Evolutionary conservation across 306 rosid species (phyloP).

Genomic region (Cucurbita moschata): DNA sequence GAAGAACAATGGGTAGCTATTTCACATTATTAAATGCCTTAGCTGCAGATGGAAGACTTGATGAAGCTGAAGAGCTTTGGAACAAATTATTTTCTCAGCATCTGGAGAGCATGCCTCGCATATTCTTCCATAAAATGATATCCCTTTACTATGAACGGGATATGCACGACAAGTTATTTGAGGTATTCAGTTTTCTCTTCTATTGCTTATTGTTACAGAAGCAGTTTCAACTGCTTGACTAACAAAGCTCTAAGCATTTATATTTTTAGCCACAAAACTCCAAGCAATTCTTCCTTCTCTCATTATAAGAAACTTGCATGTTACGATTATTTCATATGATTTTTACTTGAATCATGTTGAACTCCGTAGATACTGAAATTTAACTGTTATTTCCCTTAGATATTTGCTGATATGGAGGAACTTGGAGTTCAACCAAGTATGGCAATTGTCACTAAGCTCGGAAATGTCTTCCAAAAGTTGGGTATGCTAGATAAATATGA

Average conservation of each 20-base stretch:
- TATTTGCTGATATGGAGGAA: constrained; percentile 98
- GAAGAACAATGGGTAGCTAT: constrained; percentile 96
- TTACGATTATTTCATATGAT: neutral
- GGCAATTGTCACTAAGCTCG: constrained; percentile 43
- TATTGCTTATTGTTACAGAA: neutral
- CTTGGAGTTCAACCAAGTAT: constrained; percentile 55
- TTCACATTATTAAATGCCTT: constrained; percentile 65
- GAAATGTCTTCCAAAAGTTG: constrained; percentile 59
- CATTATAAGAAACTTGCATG: neutral
- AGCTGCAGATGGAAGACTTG: constrained; percentile 76
- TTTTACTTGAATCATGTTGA: neutral
- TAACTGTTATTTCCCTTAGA: constrained; percentile 18
- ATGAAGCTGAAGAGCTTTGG: constrained; percentile 97
- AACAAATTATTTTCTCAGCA: constrained; percentile 50
- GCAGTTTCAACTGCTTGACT: constrained; percentile 1
- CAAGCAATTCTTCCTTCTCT: neutral
- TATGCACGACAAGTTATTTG: constrained; percentile 72
- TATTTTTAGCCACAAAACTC: neutral
- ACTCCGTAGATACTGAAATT: neutral
- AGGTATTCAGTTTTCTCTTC: constrained; percentile 30
- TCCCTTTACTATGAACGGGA: constrained; percentile 47
- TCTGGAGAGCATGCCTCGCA: constrained; percentile 75
- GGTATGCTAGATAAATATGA: constrained; percentile 66
- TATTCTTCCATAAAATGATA: constrained; percentile 68
- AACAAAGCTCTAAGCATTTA: neutral